These are phyloP conservation scores for Tetradesmus lagerheimii DNA, from an alignment of 139 green algal genomes.

Conservation along the genomic window DNA sequence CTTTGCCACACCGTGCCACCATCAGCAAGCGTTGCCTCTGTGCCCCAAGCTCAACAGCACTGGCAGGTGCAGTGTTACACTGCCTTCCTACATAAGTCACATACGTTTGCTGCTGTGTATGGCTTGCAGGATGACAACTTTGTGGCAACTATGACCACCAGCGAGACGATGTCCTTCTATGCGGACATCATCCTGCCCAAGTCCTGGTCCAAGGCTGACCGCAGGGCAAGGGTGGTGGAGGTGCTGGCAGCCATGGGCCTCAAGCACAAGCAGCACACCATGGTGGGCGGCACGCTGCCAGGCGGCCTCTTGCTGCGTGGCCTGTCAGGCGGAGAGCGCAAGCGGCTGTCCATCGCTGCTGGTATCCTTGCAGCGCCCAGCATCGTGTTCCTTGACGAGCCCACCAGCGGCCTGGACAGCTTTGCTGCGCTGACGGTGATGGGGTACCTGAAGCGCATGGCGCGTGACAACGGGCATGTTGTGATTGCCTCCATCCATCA, in stretches of 20 bases:
- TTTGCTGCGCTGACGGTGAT: constrained; percentile 76
- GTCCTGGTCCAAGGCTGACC: not conserved
- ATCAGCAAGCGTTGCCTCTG: no score
- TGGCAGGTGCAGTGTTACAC: no score
- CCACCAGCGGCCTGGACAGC: constrained; percentile 85
- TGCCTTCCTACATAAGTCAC: not conserved
- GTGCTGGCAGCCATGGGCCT: constrained; percentile 49
- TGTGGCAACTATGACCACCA: constrained; percentile 52
- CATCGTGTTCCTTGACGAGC: constrained; percentile 84
- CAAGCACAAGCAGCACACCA: constrained; percentile 36
- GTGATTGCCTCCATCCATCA: constrained; percentile 87
- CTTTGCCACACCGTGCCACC: no score
- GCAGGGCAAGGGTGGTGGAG: constrained; percentile 24
- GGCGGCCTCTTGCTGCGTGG: constrained; percentile 80
- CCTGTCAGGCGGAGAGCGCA: constrained; percentile 86
- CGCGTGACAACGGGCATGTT: constrained; percentile 76
- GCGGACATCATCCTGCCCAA: constrained; percentile 53
- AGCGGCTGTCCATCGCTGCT: constrained; percentile 85
- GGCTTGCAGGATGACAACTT: constrained; percentile 56
- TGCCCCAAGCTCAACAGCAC: no score
- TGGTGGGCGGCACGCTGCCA: constrained; percentile 77
- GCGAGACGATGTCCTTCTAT: constrained; percentile 57
- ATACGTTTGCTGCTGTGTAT: not conserved
- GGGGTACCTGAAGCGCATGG: constrained; percentile 59
- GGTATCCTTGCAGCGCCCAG: constrained; percentile 77